Percentiles rank a stretch among this genome's conserved stretches.
Conservation (phyloP, 495 filamentous ascomycete species). For the Podospora pseudocomata region DNA sequence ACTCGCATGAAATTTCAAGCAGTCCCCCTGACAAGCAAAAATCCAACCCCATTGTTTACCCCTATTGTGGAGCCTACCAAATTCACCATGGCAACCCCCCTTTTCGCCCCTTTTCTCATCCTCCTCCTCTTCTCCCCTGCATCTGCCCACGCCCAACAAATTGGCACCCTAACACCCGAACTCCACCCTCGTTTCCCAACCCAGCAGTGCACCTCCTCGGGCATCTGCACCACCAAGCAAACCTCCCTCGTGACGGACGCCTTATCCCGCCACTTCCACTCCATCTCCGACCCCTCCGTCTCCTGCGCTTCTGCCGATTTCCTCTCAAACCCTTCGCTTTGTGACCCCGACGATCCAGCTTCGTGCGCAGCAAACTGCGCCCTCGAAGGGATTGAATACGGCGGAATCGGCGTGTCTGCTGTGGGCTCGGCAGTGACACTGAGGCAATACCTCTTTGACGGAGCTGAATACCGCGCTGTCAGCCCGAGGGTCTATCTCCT, state of each 20-base stretch:
- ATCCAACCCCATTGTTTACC: not conserved
- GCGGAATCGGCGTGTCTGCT: conserved; percentile 43
- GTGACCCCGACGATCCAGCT: conserved; percentile 40
- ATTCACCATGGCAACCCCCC: not conserved
- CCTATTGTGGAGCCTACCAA: not conserved
- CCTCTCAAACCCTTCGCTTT: conserved; percentile 44
- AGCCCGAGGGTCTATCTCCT: conserved; percentile 62
- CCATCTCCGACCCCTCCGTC: conserved; percentile 29
- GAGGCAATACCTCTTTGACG: conserved; percentile 41
- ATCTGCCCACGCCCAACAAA: conserved; percentile 17
- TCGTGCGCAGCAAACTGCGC: conserved; percentile 51
- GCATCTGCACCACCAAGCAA: conserved; percentile 41
- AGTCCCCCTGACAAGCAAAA: not conserved
- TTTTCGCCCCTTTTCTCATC: not conserved
- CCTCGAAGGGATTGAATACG: conserved; percentile 46
- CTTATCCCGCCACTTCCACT: conserved; percentile 47
- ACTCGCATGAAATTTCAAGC: not conserved
- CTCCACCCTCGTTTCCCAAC: conserved; percentile 49
- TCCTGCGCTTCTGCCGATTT: conserved; percentile 40
- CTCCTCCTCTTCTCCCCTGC: not conserved
- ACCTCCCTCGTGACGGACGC: conserved; percentile 51
- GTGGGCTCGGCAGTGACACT: conserved; percentile 40
- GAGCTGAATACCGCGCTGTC: conserved; percentile 25
- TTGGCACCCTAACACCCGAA: conserved; percentile 40
- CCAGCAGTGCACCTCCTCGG: conserved; percentile 47